Base-by-base conservation (phyloP, 2,329 filamentous ascomycete genomes). In the Pseudogymnoascus sp. region DNA sequence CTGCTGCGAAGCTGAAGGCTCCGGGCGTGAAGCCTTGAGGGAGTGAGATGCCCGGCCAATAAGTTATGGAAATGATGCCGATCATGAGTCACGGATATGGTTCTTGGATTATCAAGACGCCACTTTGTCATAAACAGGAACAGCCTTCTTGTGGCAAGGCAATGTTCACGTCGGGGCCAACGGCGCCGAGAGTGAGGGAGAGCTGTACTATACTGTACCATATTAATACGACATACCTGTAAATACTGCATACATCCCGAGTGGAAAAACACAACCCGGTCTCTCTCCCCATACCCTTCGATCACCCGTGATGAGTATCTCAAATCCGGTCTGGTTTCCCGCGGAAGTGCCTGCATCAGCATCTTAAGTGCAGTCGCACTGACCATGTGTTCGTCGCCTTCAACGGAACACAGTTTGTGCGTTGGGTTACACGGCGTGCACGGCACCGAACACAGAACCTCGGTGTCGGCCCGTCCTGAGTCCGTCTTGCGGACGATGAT, bases 191-290 rank as follows among this genome's bases (percentile, higher is more conserved):
- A 31, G 13, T 9, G 44, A 33, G n/a, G n/a, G 17, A 17, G 40
- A 33, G 47, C 29, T 54, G 47, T 54, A 17, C 44, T n/a, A 54
- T 54, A 54, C n/a, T 54, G 47, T 54, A 54, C 47, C 29, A 54
- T 54, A 33, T 33, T 29, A 54, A 54, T 54, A 54, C 47, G 47
- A 54, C 29, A 31, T 33, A 33, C 44, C 17, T 50, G 44, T 50
- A 54, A 50, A 54, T 54, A 54, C 47, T 17, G 26, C 47, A 17
- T 21, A 13, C 35, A 36, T 4, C 6, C n/a, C 5, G 8, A 35
- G 33, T 3, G 40, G 29, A 9, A n/a, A 54, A n/a, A 4, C 29
- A 4, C 29, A 33, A 29, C 26, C 7, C 44, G 35, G 35, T 33
- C 26, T 17, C n/a, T n/a, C n/a, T n/a, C n/a, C n/a, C n/a, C n/a